Conservation (phyloP, 176 grass and related monocot species). For the Avena sativa region DNA sequence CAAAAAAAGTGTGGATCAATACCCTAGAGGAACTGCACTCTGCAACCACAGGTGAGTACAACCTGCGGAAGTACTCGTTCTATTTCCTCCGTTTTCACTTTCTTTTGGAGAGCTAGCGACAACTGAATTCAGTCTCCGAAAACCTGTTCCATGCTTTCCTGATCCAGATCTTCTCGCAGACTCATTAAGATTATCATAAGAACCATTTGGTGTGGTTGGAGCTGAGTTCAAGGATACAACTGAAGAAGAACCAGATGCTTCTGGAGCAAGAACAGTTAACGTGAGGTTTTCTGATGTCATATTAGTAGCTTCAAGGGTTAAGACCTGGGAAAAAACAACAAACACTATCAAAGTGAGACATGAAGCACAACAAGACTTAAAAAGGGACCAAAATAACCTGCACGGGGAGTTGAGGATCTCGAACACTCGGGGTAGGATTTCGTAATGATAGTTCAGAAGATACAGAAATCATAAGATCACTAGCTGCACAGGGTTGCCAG, state of each 20-base stretch:
- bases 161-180: slow-evolving; percentile 45
- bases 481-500: slow-evolving; percentile 80
- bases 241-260: slow-evolving; percentile 82
- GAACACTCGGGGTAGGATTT: slow-evolving; percentile 60
- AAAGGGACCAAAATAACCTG: slow-evolving; percentile 64
- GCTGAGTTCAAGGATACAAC: slow-evolving; percentile 84
- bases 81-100: slow-evolving; percentile 58
- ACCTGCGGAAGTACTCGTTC: slow-evolving; percentile 50
- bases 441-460: slow-evolving; percentile 70
- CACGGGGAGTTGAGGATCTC: slow-evolving; percentile 81
- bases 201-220: slow-evolving; percentile 65
- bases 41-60: slow-evolving; percentile 98
- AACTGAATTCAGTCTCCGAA: slow-evolving; percentile 56
- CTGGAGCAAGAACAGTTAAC: slow-evolving; percentile 90
- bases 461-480: slow-evolving; percentile 92
- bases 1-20: slow-evolving; percentile 38
- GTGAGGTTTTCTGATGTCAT: slow-evolving; percentile 91
- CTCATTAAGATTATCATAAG: slow-evolving; percentile 56
- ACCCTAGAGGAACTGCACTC: slow-evolving; percentile 94
- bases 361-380: slow-evolving; percentile 11
- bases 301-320: slow-evolving; percentile 98
- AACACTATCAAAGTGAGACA: slow-evolving; percentile 28
- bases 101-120: slow-evolving; percentile 59
- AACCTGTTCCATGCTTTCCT: slow-evolving; percentile 45
- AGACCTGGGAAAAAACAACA: slow-evolving; percentile 66